A percentile compares a stretch with the other conserved stretches of the same genome.
Conservation (phyloP, 805 yeast genomes). For the Naumovozyma baii region DNA sequence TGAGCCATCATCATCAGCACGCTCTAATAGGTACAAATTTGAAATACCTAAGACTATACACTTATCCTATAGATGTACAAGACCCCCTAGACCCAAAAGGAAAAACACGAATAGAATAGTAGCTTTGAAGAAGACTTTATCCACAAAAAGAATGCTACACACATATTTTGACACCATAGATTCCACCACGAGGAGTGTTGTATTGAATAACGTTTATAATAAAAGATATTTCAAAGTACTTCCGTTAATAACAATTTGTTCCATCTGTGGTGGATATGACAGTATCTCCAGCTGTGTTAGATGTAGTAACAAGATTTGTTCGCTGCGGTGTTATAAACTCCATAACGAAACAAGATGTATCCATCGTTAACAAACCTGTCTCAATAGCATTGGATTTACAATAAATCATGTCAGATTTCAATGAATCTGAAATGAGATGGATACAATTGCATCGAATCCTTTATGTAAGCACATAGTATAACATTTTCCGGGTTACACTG, state of each 20-base stretch:
- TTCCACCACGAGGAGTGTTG: slow-evolving; percentile 23
- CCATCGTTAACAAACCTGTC: slow-evolving; percentile 6
- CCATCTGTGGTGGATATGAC: slow-evolving; percentile 28
- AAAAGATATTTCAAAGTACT: slow-evolving; percentile 28
- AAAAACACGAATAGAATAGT: slow-evolving; percentile 26
- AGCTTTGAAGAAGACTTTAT: slow-evolving; percentile 24
- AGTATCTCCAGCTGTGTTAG: slow-evolving; percentile 28
- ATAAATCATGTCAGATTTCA: too few relatives aligned
- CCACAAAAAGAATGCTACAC: slow-evolving; percentile 24
- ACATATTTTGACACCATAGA: slow-evolving; percentile 27
- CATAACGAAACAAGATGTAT: slow-evolving; percentile 30
- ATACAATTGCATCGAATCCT: not conserved
- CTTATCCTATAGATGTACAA: slow-evolving; percentile 28
- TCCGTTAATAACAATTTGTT: slow-evolving; percentile 28
- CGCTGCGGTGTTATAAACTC: slow-evolving; percentile 23
- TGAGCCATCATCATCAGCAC: slow-evolving; percentile 7
- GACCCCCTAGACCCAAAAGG: slow-evolving; percentile 24
- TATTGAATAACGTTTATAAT: slow-evolving; percentile 25
- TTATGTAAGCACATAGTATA: too few relatives aligned
- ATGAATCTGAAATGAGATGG: not conserved
- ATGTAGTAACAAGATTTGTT: slow-evolving; percentile 28
- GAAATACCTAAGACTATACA: slow-evolving; percentile 25
- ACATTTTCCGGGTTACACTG: not conserved
- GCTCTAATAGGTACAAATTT: slow-evolving; percentile 19
- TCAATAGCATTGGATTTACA: too few relatives aligned